Conservation (phyloP, 2,329 filamentous ascomycete genomes). For the Monilinia vaccinii-corymbosi region DNA sequence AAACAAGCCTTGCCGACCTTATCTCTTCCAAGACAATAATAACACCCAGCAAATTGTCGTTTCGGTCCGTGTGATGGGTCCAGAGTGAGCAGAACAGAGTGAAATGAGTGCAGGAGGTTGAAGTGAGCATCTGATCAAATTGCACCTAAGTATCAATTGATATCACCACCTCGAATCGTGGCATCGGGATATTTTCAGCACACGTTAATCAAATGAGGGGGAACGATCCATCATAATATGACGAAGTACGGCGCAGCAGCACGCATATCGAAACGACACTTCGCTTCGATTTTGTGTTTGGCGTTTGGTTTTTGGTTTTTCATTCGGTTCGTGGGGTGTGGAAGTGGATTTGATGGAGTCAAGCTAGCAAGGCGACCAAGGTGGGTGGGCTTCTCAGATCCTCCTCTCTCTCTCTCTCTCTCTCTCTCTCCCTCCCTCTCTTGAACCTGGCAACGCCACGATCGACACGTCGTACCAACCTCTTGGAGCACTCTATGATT, state of each 20-base stretch:
- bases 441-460: conserved; percentile 9
- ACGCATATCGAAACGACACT: neutral
- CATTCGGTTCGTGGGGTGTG: too few species aligned
- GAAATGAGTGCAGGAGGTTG: neutral
- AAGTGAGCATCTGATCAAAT: conserved; percentile 19
- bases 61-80: conserved; percentile 1
- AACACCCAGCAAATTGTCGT: neutral
- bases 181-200: neutral
- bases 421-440: neutral
- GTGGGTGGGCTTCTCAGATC: too few species aligned
- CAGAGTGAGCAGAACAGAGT: too few species aligned
- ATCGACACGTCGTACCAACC: conserved; percentile 9
- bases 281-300: neutral
- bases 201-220: neutral
- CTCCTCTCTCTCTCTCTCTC: too few species aligned
- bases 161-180: conserved; percentile 3
- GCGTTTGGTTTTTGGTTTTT: neutral
- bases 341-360: too few species aligned
- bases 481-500: neutral
- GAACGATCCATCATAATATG: conserved; percentile 6
- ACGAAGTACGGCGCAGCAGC: conserved; percentile 7
- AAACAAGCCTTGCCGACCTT: neutral
- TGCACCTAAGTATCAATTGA: neutral
- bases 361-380: too few species aligned
- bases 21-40: neutral